Evolutionary conservation across 1,284 basidiomycete genomes (phyloP).

Genomic region (Tilletia setariae): DNA sequence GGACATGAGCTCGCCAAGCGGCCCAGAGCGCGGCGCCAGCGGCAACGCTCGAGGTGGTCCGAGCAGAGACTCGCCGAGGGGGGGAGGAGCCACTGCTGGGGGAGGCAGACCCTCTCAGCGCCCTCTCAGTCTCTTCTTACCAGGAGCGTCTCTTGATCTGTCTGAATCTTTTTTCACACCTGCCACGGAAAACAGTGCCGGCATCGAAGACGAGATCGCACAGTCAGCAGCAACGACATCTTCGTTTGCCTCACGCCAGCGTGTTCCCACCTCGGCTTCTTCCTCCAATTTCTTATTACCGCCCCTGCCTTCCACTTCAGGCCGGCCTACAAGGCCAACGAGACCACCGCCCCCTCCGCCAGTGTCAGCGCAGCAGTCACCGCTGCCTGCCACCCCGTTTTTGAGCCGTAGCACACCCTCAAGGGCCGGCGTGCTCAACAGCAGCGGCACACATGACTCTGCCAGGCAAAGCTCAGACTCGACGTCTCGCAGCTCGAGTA

Average conservation of each 20-base stretch:
- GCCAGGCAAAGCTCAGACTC: not conserved
- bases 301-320: not conserved
- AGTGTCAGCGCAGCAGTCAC: not conserved
- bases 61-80: no score
- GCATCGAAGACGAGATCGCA: no score
- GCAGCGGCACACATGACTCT: not conserved
- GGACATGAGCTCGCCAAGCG: no score
- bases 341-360: slow-evolving; percentile 2
- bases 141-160: not conserved
- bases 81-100: no score
- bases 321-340: not conserved
- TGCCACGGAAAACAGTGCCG: no score
- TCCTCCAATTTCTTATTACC: not conserved
- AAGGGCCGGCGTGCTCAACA: not conserved
- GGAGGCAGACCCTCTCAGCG: no score
- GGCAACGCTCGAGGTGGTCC: no score
- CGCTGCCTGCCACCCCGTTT: not conserved
- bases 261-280: slow-evolving; percentile 4
- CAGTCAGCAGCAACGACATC: not conserved
- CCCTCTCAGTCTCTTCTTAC: not conserved
- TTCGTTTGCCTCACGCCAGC: not conserved
- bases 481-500: not conserved
- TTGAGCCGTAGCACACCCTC: not conserved
- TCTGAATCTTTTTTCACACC: no score
- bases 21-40: no score